Conservation (phyloP, 345 rosid species). For the Stellera chamaejasme region DNA sequence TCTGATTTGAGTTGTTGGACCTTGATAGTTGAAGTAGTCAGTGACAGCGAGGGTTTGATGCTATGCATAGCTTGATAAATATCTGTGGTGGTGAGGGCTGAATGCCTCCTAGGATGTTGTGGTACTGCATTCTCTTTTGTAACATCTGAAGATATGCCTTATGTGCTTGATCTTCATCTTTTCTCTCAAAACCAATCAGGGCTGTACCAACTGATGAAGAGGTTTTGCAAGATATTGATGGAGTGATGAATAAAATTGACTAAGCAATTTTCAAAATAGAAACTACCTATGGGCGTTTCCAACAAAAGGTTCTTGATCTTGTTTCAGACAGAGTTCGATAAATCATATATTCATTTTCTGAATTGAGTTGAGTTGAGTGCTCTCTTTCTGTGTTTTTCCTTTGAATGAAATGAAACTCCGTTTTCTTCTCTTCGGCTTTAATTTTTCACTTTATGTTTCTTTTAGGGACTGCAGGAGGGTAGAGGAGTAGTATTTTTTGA, state of each 20-base stretch:
- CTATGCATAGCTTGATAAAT: too few relatives aligned
- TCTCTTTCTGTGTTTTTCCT: too few relatives aligned
- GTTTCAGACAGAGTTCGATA: constrained; percentile 65
- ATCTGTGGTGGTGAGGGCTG: too few relatives aligned
- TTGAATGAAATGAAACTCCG: too few relatives aligned
- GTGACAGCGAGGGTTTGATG: too few relatives aligned
- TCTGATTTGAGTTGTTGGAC: too few relatives aligned
- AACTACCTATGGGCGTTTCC: constrained; percentile 88
- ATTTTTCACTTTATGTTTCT: too few relatives aligned
- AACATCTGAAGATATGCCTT: constrained; percentile 87
- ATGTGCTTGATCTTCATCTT: constrained; percentile 89
- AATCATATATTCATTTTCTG: constrained; percentile 74
- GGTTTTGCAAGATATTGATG: constrained; percentile 72
- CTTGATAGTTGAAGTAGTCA: too few relatives aligned
- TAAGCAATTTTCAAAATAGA: constrained; percentile 72
- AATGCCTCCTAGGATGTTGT: background rate
- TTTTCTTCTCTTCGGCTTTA: too few relatives aligned
- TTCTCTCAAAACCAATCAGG: constrained; percentile 77
- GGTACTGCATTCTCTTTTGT: constrained; percentile 90
- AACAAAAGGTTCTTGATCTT: constrained; percentile 79
- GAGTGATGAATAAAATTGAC: constrained; percentile 60
- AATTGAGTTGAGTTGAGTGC: constrained; percentile 20
- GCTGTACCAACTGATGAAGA: constrained; percentile 91
- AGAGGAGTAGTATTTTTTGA: too few relatives aligned
- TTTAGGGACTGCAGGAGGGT: too few relatives aligned